Evolutionary conservation across 768 basidiomycete genomes (phyloP).

Genomic region (Amanita molliuscula): DNA sequence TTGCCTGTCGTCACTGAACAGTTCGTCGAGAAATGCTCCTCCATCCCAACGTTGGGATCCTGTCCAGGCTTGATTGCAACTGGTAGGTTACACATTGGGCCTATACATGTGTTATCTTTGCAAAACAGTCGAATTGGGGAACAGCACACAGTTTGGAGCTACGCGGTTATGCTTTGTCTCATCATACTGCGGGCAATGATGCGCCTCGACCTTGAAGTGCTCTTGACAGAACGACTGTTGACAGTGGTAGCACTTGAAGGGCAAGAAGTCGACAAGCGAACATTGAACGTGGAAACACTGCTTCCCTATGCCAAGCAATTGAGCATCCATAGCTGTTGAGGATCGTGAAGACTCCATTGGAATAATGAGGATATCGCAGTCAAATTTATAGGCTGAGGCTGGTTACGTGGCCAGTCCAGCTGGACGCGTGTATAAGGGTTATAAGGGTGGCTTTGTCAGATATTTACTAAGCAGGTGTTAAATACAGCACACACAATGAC

Average conservation of each 20-base stretch:
- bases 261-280: constrained; percentile 71
- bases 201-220: constrained; percentile 63
- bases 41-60: constrained; percentile 78
- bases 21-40: constrained; percentile 54
- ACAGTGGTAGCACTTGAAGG: constrained; percentile 83
- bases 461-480: neutral
- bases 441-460: neutral
- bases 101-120: constrained; percentile 21
- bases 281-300: constrained; percentile 64
- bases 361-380: neutral
- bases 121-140: neutral
- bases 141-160: constrained; percentile 33
- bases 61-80: constrained; percentile 68
- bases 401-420: constrained; percentile 14
- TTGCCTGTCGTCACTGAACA: constrained; percentile 66
- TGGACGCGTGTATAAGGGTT: constrained; percentile 6
- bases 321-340: constrained; percentile 23
- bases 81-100: constrained; percentile 69
- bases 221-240: constrained; percentile 61
- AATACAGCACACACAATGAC: too few species aligned
- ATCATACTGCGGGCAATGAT: constrained; percentile 63
- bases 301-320: constrained; percentile 56
- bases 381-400: neutral
- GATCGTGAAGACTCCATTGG: constrained; percentile 12
- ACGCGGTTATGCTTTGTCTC: constrained; percentile 62